Base-by-base conservation (phyloP, 345 rosid genomes). In the Jatropha curcas region DNA sequence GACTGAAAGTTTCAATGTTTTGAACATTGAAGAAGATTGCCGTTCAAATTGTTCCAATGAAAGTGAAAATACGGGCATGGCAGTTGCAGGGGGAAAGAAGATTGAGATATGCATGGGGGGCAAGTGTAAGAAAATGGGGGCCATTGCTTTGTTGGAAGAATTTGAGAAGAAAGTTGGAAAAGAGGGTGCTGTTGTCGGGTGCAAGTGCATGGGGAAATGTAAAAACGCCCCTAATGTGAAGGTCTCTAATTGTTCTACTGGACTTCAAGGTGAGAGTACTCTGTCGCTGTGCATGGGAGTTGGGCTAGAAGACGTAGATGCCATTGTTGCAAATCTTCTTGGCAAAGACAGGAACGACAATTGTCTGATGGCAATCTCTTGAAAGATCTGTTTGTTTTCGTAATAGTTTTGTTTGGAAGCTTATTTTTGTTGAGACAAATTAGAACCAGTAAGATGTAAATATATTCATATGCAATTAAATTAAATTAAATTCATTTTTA, bases 21-120 rank as follows among this genome's bases (percentile, higher is more conserved):
- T 10, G 28, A 8, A 53, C 19, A 25, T 27, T 33, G 53, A 48
- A 51, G 60, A 31, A 59, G 74, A 45, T 57, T 55, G 34, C 37
- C 6, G 20, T 5, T 71, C 48, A 11, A 41, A 55, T 30, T 8
- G 24, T 24, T 20, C 35, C 39, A 71, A 27, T 28, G 52, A 41
- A 4, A 30, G 7, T n/a, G 48, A 27, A 28, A 45, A 41, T 22
- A 30, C 41, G 4, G 46, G 63, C 33, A 28, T 45, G 13, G 64
- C n/a, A 5, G 57, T 45, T 19, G 64, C n/a, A 5, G 57, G 19
- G 7, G 58, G 19, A 17, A 67, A 19, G 60, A 56, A 71, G 77
- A 46, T 81, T 48, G 79, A 45, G 74, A 55, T 70, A 9, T 77
- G 84, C 28, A 74, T 77, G 84, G 84, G 84, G 6, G 77, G 75